phyloP scores from a whole-genome alignment of 345 rosid species.

The Sonneratia caseolaris region DNA sequence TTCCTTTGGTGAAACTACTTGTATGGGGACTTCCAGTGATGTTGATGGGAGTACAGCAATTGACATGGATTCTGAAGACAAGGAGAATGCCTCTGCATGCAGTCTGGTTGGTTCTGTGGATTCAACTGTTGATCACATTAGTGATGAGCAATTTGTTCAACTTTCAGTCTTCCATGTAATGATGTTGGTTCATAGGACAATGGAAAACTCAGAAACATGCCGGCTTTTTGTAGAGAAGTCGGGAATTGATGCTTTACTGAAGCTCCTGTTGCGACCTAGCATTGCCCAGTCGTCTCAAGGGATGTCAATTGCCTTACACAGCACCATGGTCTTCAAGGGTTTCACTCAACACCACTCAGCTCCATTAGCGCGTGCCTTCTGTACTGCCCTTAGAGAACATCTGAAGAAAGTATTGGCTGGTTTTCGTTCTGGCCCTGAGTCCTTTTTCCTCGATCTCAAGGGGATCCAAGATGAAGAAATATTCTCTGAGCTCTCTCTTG shows the following conservation, averaged over 20 bases:
- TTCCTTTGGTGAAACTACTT: constrained; percentile 39
- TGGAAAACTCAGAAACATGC: constrained; percentile 89
- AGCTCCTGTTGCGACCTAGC: constrained; percentile 72
- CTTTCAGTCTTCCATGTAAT: constrained; percentile 83
- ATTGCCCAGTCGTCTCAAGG: constrained; percentile 94
- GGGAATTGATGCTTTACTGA: constrained; percentile 83
- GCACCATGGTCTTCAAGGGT: constrained; percentile 96
- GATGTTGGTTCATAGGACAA: constrained; percentile 86
- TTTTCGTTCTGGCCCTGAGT: constrained; percentile 41
- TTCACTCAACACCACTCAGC: constrained; percentile 89
- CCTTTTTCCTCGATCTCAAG: constrained; percentile 65
- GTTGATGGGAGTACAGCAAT: constrained; percentile 50
- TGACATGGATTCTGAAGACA: constrained; percentile 82
- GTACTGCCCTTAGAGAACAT: constrained; percentile 69
- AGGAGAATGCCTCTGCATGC: constrained; percentile 38
- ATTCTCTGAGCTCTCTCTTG: constrained; percentile 74
- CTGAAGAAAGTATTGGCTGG: constrained; percentile 59
- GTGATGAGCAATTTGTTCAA: constrained; percentile 78
- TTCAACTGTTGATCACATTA: constrained; percentile 35
- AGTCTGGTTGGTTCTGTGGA: constrained; percentile 37
- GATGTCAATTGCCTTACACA: constrained; percentile 84
- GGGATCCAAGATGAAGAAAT: constrained; percentile 42
- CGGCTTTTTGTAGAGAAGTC: constrained; percentile 90
- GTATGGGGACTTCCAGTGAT: constrained; percentile 40
- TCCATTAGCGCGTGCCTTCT: constrained; percentile 84